Evolutionary conservation across 148 eudicot genomes (phyloP).

Genomic region (Rhododendron simsii): DNA sequence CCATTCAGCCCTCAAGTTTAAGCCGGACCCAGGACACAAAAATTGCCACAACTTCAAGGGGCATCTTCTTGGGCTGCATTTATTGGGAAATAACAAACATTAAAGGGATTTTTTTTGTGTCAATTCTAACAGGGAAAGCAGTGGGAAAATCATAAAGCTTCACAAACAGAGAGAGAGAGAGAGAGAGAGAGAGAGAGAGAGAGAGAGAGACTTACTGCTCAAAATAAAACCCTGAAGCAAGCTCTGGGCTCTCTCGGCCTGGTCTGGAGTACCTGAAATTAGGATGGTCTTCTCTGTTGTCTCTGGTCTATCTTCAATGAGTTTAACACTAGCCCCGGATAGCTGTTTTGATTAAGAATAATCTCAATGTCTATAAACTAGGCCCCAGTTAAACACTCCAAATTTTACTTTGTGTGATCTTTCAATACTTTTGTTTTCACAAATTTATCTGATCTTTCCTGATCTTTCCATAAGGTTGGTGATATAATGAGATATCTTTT

Average conservation of each 20-base stretch:
- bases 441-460: not conserved
- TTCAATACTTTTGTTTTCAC: not conserved
- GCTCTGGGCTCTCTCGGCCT: slow-evolving; percentile 98
- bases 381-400: not conserved
- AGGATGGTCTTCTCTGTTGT: slow-evolving; percentile 64
- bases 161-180: not conserved
- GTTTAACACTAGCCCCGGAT: slow-evolving; percentile 90
- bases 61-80: slow-evolving; percentile 47
- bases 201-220: slow-evolving; percentile 62
- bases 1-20: not conserved
- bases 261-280: slow-evolving; percentile 92
- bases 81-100: not conserved
- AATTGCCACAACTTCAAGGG: slow-evolving; percentile 6
- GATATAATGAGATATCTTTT: not conserved
- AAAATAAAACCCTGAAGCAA: slow-evolving; percentile 93
- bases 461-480: not conserved
- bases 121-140: not conserved
- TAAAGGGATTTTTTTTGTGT: not conserved
- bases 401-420: not conserved
- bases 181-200: slow-evolving; percentile 2
- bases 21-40: not conserved
- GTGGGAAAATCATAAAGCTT: not conserved
- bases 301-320: slow-evolving; percentile 70
- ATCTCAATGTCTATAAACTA: not conserved
- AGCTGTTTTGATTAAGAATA: slow-evolving; percentile 38